Base-by-base conservation (phyloP, 768 basidiomycete species). In the Pleurotus djamor region DNA sequence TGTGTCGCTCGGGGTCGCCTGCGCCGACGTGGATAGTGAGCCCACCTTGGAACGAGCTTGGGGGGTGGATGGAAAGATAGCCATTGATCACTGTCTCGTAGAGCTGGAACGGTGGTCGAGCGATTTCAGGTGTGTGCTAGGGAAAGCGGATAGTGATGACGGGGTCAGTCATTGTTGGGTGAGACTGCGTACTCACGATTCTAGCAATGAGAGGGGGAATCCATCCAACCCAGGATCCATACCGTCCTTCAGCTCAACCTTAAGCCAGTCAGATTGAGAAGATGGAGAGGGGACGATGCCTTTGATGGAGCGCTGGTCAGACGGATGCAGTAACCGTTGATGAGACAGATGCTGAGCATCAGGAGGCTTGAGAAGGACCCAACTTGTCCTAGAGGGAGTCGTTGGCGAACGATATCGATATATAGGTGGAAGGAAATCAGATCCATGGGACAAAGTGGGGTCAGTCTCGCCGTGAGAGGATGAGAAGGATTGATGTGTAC, bases 11-110 rank as follows among this genome's bases (percentile, higher is more conserved):
- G 68, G 63, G 66, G 63, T 77, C 69, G 5, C 76, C 76, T 0
- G 67, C 71, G 13, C 66, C 67, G 38, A 79, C 69, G 56, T 66
- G 63, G 21, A 78, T 65, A 0, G 70, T 73, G 14, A 78, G 64
- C 2, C 76, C 72, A 0, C 79, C 79, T 47, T 70, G 73, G 66
- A 79, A 79, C 7, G 79, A 75, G 14, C 67, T 67, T 28, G 80
- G 80, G 10, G 81, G 69, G 38, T 75, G 71, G 6, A 82, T 67
- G 47, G 68, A 66, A 52, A 71, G 56, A 63, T 70, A 67, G 45
- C 72, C 65, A 66, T 77, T 52, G 61, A 71, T 47, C 8, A 67
- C 67, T 4, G 65, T 59, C 0, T 73, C 72, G 10, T 63, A 58
- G 2, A 75, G 59, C 37, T 73, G 70, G 45, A 78, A 71, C 1